Evolutionary conservation across 306 rosid genomes (phyloP).

Genomic region (Vachellia collinsii): DNA sequence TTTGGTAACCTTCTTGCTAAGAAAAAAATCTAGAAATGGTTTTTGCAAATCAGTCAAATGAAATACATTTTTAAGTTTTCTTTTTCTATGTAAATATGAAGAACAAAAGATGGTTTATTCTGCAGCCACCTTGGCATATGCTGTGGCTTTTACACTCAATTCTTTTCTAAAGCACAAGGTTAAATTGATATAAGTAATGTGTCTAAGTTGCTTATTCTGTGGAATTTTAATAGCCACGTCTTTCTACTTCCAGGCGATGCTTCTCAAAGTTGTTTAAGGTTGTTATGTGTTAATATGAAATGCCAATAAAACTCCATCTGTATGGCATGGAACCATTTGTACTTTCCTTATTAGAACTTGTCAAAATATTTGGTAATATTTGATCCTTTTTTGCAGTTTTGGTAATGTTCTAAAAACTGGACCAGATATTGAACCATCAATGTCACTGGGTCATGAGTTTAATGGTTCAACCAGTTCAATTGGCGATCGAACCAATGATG

Average conservation of each 20-base stretch:
- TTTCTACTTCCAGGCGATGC: background rate
- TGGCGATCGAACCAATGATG: background rate
- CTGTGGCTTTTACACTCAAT: background rate
- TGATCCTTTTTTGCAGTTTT: background rate
- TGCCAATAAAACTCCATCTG: background rate
- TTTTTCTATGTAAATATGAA: background rate
- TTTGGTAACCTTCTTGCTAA: background rate
- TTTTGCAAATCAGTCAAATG: background rate
- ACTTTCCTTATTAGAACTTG: background rate
- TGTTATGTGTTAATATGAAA: background rate
- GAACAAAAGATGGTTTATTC: background rate
- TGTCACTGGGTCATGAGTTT: background rate
- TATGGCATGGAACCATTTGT: background rate
- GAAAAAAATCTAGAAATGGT: slow-evolving; percentile 8
- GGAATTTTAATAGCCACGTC: background rate
- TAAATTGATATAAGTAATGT: background rate
- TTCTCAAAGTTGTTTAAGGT: background rate
- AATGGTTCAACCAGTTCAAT: background rate
- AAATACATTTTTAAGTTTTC: background rate
- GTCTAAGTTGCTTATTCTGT: background rate
- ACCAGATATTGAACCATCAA: background rate
- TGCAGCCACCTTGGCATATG: background rate
- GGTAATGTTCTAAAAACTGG: background rate
- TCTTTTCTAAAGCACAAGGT: background rate
- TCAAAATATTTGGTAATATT: background rate